Evolutionary conservation across 1,139 yeast species (phyloP).

Genomic region (Hyphopichia khmerensis): DNA sequence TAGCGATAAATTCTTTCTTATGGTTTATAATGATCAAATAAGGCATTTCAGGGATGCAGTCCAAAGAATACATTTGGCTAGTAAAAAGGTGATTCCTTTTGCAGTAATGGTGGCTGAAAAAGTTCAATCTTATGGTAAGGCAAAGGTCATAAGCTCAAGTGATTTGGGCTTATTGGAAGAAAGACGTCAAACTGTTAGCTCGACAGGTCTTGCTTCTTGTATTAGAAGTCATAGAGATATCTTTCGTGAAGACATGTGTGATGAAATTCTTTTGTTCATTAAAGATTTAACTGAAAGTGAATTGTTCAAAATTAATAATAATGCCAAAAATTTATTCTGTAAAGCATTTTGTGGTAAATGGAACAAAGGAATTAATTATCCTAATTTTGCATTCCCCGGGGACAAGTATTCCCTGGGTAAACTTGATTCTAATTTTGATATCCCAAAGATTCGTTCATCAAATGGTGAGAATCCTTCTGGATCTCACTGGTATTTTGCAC

Average conservation of each 20-base stretch:
- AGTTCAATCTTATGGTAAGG: constrained; percentile 67
- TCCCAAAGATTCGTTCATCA: constrained; percentile 32
- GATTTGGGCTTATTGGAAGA: constrained; percentile 50
- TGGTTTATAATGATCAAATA: constrained; percentile 76
- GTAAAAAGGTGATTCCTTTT: constrained; percentile 64
- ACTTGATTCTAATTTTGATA: constrained; percentile 27
- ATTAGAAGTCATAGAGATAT: constrained; percentile 68
- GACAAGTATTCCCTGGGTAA: constrained; percentile 28
- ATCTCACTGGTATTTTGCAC: constrained; percentile 37
- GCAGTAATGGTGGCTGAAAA: constrained; percentile 71
- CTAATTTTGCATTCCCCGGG: not conserved
- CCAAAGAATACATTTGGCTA: constrained; percentile 61
- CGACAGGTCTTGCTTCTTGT: constrained; percentile 66
- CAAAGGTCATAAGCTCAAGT: constrained; percentile 59
- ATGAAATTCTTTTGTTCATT: constrained; percentile 67
- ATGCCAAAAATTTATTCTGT: constrained; percentile 54
- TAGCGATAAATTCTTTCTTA: constrained; percentile 53
- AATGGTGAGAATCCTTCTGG: constrained; percentile 9
- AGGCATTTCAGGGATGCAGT: constrained; percentile 76
- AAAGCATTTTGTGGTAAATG: constrained; percentile 53
- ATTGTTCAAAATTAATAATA: constrained; percentile 48
- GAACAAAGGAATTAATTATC: constrained; percentile 44
- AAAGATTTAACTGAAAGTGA: constrained; percentile 57
- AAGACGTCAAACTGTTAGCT: constrained; percentile 51
- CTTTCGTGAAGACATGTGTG: constrained; percentile 81